These are phyloP conservation scores for Pleurozium schreberi DNA, from an alignment of 225 moss, liverwort and hornwort genomes.

Conservation along the genomic window DNA sequence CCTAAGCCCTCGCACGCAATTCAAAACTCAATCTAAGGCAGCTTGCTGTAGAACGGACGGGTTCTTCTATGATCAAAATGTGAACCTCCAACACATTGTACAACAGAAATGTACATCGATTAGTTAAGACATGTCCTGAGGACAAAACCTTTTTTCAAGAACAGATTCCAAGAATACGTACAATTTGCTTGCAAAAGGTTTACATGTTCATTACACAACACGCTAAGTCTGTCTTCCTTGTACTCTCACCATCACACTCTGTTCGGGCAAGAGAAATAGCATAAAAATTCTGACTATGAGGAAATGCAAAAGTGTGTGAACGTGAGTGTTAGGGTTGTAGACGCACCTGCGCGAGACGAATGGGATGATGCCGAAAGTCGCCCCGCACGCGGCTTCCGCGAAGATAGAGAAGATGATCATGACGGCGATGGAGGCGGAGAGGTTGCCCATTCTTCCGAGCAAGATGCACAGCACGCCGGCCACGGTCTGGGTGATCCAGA, in stretches of 20 bases:
- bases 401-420: slow-evolving; percentile 83
- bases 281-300: not conserved
- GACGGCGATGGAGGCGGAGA: slow-evolving; percentile 29
- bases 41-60: not conserved
- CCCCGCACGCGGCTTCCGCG: slow-evolving; percentile 66
- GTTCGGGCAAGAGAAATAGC: not conserved
- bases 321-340: not conserved
- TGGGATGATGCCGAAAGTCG: slow-evolving; percentile 72
- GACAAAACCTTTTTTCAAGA: not conserved
- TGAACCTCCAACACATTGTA: not conserved
- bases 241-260: not conserved
- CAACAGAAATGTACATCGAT: not conserved
- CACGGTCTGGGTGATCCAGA: slow-evolving; percentile 37
- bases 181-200: not conserved
- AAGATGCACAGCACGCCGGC: slow-evolving; percentile 50
- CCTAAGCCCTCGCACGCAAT: not conserved
- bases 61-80: not conserved
- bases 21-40: not conserved
- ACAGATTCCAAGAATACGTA: not conserved
- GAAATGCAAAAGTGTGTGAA: not conserved
- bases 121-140: not conserved
- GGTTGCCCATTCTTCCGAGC: slow-evolving; percentile 21
- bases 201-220: not conserved
- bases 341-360: slow-evolving; percentile 36
- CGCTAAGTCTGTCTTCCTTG: not conserved